Base-by-base conservation (phyloP, 2,329 filamentous ascomycete species). In the Scedosporium aurantiacum region DNA sequence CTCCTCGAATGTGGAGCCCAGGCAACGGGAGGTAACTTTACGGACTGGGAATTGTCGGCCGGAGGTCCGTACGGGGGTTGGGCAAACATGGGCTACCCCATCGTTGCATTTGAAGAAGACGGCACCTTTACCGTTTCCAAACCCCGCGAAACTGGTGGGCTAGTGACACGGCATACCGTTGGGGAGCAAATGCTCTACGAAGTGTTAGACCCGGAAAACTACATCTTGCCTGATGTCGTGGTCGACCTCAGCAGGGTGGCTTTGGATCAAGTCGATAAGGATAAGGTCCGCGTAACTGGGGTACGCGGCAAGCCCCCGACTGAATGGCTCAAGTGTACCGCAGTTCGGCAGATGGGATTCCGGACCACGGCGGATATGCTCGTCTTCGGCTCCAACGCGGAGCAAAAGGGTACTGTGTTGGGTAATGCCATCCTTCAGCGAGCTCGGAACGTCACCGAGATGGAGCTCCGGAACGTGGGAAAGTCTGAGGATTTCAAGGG, bases 31-130 rank as follows among this genome's bases (percentile, higher is more conserved):
- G 60, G 60, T 12, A 61, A 61, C 32, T 61, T 61, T 25, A 61
- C 60, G 16, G 60, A 61, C 23, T 61, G 60, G 60, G 50, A 61
- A 50, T 10, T 61, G 7, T 61, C 60, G 2, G 60, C 60, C 7
- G 60, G 50, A 8, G 57, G 60, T 12, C 4, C 27, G 16, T 40
- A 61, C 32, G 60, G 60, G n/a, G 60, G 60, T 18, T 61, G 60
- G 60, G 60, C 50, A 21, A 61, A 61, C 60, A 61, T 61, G 60
- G 60, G 60, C 18, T 61, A 61, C 25, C 60, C 60, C 4, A 56
- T 61, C 52, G 52, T 40, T 50, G 21, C 60, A 18, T 61, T 61
- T n/a, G 60, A 61, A n/a, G 47, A 41, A 12, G 25, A 40, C 60
- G 50, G 32, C 23, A 43, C 14, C 21, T 61, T 61, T 27, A 61